Evolutionary conservation across 306 rosid genomes (phyloP).

Genomic region (Psophocarpus tetragonolobus): DNA sequence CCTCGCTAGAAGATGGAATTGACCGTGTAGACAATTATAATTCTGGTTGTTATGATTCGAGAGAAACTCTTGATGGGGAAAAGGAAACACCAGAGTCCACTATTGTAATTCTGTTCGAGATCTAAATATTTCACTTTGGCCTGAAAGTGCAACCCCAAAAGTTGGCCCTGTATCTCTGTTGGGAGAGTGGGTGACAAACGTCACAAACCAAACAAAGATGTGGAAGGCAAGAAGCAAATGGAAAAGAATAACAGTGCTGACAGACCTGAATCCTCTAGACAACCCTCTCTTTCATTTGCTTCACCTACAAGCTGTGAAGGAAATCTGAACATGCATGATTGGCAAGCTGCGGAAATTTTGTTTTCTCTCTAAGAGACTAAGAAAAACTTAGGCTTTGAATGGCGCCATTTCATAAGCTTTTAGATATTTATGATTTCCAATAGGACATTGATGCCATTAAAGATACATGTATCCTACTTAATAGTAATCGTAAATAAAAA

Average conservation of each 20-base stretch:
- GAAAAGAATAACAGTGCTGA: not conserved
- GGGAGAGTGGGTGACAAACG: not conserved
- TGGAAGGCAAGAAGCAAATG: not conserved
- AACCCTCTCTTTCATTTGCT: not conserved
- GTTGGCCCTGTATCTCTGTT: not conserved
- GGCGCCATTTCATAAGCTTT: not conserved
- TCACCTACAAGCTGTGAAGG: not conserved
- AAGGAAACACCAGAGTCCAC: not conserved
- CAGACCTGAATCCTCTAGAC: not conserved
- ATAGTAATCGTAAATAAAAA: too few species aligned
- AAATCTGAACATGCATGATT: not conserved
- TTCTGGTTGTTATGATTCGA: not conserved
- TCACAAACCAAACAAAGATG: not conserved
- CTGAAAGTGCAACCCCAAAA: not conserved
- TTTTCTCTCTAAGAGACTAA: not conserved
- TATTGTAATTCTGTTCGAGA: not conserved
- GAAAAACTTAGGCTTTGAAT: not conserved
- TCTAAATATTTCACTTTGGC: not conserved
- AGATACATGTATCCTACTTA: too few species aligned
- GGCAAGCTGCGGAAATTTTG: not conserved
- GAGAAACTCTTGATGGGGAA: not conserved
- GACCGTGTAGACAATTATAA: not conserved
- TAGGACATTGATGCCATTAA: too few species aligned
- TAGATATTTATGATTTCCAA: not conserved
- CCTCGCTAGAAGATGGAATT: not conserved